Base-by-base conservation (phyloP, 2,329 filamentous ascomycete species). In the Alternaria consortialis region DNA sequence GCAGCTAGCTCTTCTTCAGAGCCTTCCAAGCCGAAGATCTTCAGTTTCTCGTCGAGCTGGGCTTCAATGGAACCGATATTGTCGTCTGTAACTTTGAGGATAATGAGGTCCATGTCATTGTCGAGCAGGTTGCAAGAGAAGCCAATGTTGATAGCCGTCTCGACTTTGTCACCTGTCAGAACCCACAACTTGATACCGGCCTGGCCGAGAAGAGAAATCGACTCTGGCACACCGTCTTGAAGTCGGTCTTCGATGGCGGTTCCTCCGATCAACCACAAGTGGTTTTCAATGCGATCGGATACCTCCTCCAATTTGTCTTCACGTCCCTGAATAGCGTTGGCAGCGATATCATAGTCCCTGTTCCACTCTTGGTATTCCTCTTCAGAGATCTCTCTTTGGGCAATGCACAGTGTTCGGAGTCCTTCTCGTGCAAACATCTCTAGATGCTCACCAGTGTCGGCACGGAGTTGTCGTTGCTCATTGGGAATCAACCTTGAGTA, bases 161-260 rank as follows among this genome's bases (percentile, higher is more conserved):
- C 95, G 32, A 98, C 94, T 80, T 98, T 99, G 84, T 99, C 95
- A 65, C 96, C 95, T 15, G 95, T 99, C 66, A 99, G 83, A 55
- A 99, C 95, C 95, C 95, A 99, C 7, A 99, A 87, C 80, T 99
- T 99, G 80, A 99, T 97, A 77, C 96, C 96, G 55, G 95, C 95
- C 73, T 93, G 88, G 31, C 91, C 94, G 53, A 99, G 88, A 44
- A 99, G 83, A 52, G 91, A 91, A 71, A 99, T 99, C 0, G 95
- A 94, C 75, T 98, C 95, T 7, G 95, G 95, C 4, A 99, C 95
- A 60, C 94, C 95, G 70, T 99, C 95, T 80, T 99, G 95, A 29
- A 99, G 85, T 70, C 94, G 89, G 84, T 99, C 95, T 80, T 99
- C 95, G 68, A 99, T 99, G 42, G 95, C 95, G 17, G 95, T 99